Conservation (phyloP, 2,329 filamentous ascomycete species). For the Penicillium sp. region DNA sequence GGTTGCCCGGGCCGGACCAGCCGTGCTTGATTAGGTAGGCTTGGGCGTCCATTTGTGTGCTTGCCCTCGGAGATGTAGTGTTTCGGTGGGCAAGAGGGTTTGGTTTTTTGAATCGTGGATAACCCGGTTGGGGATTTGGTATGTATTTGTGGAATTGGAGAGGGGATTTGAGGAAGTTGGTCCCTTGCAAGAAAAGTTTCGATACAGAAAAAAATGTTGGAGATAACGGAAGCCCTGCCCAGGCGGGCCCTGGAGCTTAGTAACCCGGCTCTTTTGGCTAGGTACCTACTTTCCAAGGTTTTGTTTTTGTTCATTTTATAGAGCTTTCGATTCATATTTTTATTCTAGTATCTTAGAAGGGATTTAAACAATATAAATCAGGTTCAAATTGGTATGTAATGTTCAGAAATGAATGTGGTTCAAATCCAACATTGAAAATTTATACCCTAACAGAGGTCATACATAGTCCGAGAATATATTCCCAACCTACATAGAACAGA, state of each 20-base stretch:
- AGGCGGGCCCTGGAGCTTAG: too few species aligned
- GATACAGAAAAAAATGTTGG: constrained; percentile 6
- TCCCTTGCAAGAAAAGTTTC: constrained; percentile 5
- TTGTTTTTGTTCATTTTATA: too few species aligned
- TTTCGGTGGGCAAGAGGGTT: background rate
- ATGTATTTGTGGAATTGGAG: background rate
- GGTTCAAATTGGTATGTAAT: background rate
- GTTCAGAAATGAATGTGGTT: background rate
- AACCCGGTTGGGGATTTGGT: too few species aligned
- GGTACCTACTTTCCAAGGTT: too few species aligned
- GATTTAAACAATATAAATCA: background rate
- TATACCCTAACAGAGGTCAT: too few species aligned
- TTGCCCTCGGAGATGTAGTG: background rate
- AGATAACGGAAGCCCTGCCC: background rate
- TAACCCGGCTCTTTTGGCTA: too few species aligned
- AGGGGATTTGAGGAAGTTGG: background rate
- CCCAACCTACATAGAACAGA: background rate
- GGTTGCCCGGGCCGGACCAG: constrained; percentile 86
- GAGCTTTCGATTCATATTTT: background rate
- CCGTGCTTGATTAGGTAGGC: constrained; percentile 80
- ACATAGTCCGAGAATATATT: background rate
- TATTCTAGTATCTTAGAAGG: background rate
- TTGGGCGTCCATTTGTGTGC: constrained; percentile 69
- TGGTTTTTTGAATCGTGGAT: background rate
- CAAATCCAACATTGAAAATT: background rate